These are phyloP conservation scores for Pseudocercospora cruenta DNA, from an alignment of 2,329 filamentous ascomycete species.

Conservation along the genomic window DNA sequence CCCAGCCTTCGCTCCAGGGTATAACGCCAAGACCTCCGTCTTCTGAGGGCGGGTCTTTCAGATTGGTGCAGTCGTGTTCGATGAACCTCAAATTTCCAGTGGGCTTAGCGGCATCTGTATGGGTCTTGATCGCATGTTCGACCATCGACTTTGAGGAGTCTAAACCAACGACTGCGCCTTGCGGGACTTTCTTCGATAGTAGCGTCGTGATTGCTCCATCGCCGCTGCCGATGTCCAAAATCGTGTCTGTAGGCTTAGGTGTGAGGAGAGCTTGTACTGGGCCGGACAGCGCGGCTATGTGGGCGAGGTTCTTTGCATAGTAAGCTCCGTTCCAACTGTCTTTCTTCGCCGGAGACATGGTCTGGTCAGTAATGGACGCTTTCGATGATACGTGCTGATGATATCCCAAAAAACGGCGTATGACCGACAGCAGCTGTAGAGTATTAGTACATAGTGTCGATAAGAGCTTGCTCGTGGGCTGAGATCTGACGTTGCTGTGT, in stretches of 20 bases:
- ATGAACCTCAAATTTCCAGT: conserved; percentile 13
- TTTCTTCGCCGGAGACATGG: conserved; percentile 3
- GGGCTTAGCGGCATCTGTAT: neutral
- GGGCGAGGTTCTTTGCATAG: conserved; percentile 8
- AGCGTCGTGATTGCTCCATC: conserved; percentile 45
- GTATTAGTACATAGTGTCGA: neutral
- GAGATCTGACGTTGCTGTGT: neutral
- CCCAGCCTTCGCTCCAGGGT: conserved; percentile 33
- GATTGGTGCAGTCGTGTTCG: conserved; percentile 10
- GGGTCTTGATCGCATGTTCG: conserved; percentile 32
- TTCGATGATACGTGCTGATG: too few species aligned
- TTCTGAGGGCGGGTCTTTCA: conserved; percentile 5
- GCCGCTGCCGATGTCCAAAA: conserved; percentile 46
- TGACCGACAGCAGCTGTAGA: too few species aligned
- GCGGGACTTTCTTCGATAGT: conserved; percentile 35
- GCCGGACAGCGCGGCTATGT: conserved; percentile 44
- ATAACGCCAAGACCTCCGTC: conserved; percentile 17
- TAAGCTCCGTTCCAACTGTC: conserved; percentile 11
- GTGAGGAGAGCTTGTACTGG: conserved; percentile 43
- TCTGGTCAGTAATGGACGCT: neutral
- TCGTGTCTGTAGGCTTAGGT: conserved; percentile 38
- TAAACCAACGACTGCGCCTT: conserved; percentile 42
- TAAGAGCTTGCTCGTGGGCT: neutral
- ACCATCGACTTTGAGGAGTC: conserved; percentile 47
- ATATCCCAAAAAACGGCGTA: too few species aligned